Percentiles rank a stretch among this genome's conserved stretches.
Conservation (phyloP, 176 grass and related monocot species). For the Oryza brachyantha region DNA sequence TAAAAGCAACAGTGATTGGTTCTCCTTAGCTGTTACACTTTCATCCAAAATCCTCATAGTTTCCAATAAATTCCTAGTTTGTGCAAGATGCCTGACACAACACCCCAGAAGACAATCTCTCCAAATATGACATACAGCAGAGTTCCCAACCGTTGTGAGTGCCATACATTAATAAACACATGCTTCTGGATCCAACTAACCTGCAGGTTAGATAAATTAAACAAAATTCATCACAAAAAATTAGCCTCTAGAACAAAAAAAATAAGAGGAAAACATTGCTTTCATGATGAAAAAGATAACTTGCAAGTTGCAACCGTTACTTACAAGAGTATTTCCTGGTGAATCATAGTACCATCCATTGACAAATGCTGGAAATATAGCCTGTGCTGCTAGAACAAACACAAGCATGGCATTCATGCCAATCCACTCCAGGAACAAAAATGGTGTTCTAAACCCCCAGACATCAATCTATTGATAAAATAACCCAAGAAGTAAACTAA, state of each 20-base stretch:
- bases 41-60: conserved; percentile 22
- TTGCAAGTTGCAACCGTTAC: background rate
- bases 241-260: too few relatives aligned
- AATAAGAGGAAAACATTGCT: background rate
- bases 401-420: conserved; percentile 90
- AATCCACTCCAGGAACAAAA: conserved; percentile 73
- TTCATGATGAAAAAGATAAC: background rate
- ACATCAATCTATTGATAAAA: conserved; percentile 53
- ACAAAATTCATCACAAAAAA: background rate
- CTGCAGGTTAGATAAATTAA: conserved; percentile 30
- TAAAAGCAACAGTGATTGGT: background rate
- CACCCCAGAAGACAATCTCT: conserved; percentile 69
- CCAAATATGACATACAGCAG: conserved; percentile 73
- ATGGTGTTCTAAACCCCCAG: conserved; percentile 52
- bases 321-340: conserved; percentile 52
- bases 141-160: conserved; percentile 49
- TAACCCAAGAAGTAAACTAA: background rate
- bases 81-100: conserved; percentile 55
- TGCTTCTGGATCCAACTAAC: conserved; percentile 63
- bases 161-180: conserved; percentile 76
- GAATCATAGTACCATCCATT: conserved; percentile 74
- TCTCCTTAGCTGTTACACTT: background rate
- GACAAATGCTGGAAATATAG: conserved; percentile 57
- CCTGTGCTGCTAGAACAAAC: conserved; percentile 75
- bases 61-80: conserved; percentile 63